A percentile compares a stretch with the other conserved stretches of the same genome.
Conservation (phyloP, 2,329 filamentous ascomycete genomes). For the Arthrobotrys pseudoclavata region DNA sequence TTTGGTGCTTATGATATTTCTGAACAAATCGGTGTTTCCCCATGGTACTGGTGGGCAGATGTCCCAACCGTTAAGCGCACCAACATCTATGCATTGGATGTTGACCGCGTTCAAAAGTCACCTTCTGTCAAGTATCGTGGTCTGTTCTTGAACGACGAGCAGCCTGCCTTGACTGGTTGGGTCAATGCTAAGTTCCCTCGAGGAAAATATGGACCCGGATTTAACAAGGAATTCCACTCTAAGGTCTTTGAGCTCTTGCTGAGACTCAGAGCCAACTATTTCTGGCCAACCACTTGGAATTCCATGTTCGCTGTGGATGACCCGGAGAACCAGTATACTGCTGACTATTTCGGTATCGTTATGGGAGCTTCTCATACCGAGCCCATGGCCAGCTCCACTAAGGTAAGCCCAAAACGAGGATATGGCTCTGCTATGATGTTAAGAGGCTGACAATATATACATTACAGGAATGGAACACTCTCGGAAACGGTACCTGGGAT, state of each 20-base stretch:
- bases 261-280: conserved; percentile 78
- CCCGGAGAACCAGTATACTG: conserved; percentile 75
- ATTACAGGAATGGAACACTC: conserved; percentile 67
- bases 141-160: conserved; percentile 79
- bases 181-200: conserved; percentile 71
- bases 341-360: conserved; percentile 80
- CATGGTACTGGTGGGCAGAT: conserved; percentile 79
- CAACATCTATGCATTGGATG: conserved; percentile 72
- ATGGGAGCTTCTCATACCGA: conserved; percentile 81
- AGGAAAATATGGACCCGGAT: conserved; percentile 68
- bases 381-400: conserved; percentile 75
- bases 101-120: conserved; percentile 72
- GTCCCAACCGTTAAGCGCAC: conserved; percentile 70
- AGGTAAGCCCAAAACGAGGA: conserved; percentile 58
- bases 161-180: conserved; percentile 77
- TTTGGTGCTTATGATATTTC: conserved; percentile 79
- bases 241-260: conserved; percentile 79
- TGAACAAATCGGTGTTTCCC: conserved; percentile 80
- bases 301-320: conserved; percentile 81
- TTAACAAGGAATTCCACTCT: conserved; percentile 75
- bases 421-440: conserved; percentile 60
- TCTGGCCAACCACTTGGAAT: conserved; percentile 81
- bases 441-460: not conserved
- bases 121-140: conserved; percentile 78
- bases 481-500: conserved; percentile 74